Evolutionary conservation across 805 yeast species (phyloP), one percentile per base, ranked within the genome.

Genomic region (Wickerhamomyces subpelliculosus): DNA sequence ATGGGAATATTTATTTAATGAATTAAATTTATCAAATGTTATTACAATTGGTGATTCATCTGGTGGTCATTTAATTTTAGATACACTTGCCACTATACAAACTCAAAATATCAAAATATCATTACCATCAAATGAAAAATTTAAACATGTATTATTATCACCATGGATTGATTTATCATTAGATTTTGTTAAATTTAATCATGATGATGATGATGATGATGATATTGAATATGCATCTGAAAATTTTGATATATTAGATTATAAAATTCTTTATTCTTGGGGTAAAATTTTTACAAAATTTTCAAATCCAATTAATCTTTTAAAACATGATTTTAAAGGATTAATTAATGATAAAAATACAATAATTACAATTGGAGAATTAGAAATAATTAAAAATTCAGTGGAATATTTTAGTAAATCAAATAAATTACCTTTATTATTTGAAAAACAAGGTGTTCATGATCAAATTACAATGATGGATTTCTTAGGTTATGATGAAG

Each of bases 1-100:
- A 13, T 36, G 33, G 29, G 12, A 29, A 3, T 5, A 24, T 7
- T 11, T 29, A 12, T 36, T 36, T 18, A 9, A 12, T 6, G 24
- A 21, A 3, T 11, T 18, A 27, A 14, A 14, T 13, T 22, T 35
- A 12, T 12, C 18, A 20, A 36, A 36, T 19, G 23, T 36, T 3
- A 36, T 30, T 5, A 23, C 23, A 11, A 36, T 36, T 34, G 38
- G 38, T 12, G 38, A 36, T 14, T 36, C 38, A 8, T 34, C 38
- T 4, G 38, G 38, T 18, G 34, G 12, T 18, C 34, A 36, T 36
- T 14, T 36, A 8, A 36, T 36, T 5, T 19, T 36, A 19, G 5
- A n/a, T 4, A 29, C 34, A 6, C 3, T 36, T 5, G 33, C 19
- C n/a, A n/a, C n/a, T n/a, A n/a, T n/a, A 10, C 19, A 34, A 19